Conservation (phyloP, 192 early-diverging fungal genomes). For the Cladochytrium replicatum region DNA sequence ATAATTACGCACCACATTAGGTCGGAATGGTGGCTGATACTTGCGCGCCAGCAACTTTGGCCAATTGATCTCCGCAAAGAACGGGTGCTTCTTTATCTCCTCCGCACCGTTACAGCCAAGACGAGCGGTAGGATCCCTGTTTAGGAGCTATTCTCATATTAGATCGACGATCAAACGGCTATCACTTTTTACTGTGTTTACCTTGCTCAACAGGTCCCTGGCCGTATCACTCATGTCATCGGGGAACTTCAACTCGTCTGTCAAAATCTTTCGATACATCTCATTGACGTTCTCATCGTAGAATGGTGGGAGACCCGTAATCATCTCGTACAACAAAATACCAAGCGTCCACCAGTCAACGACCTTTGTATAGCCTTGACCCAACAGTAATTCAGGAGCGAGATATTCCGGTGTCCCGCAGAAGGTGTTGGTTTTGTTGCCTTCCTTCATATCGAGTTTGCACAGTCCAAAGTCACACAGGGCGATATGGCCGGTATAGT, state of each 20-base stretch:
- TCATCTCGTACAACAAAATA: constrained; percentile 64
- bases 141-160: constrained; percentile 64
- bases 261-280: constrained; percentile 88
- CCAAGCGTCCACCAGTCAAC: constrained; percentile 98
- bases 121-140: constrained; percentile 69
- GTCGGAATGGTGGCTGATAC: constrained; percentile 87
- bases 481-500: constrained; percentile 88
- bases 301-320: constrained; percentile 66
- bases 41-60: constrained; percentile 78
- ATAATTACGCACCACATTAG: constrained; percentile 58
- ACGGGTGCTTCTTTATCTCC: constrained; percentile 87
- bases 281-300: constrained; percentile 92
- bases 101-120: constrained; percentile 70
- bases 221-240: constrained; percentile 24
- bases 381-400: constrained; percentile 72
- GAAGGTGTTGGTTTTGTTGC: constrained; percentile 82
- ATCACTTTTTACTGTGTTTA: too few species aligned
- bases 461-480: constrained; percentile 82
- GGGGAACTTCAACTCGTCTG: constrained; percentile 61
- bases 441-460: constrained; percentile 90
- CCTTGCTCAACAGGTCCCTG: constrained; percentile 34
- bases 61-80: constrained; percentile 86
- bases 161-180: too few species aligned
- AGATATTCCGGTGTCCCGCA: constrained; percentile 90
- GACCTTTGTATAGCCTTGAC: constrained; percentile 74